Evolutionary conservation across 164 flowering plant species (phyloP).

Genomic region (Vitis amurensis): DNA sequence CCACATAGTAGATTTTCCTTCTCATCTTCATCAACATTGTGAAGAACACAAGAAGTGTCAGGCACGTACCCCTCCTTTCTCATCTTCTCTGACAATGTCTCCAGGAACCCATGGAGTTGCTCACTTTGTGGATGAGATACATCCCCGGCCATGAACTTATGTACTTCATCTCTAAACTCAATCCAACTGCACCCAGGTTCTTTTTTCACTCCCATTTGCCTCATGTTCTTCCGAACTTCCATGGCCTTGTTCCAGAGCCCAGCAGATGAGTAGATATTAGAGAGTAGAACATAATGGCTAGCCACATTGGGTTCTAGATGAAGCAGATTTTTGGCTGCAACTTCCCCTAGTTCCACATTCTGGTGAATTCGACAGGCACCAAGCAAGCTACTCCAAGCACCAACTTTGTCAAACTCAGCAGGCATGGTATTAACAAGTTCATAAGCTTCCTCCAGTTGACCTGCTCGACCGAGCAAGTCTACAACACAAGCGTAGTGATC

Average conservation of each 20-base stretch:
- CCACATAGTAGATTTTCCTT: conserved; percentile 76
- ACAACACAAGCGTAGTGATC: conserved; percentile 82
- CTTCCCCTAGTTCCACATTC: conserved; percentile 66
- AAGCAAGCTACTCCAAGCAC: conserved; percentile 82
- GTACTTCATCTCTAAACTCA: conserved; percentile 58
- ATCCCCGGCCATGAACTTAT: conserved; percentile 76
- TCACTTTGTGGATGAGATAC: conserved; percentile 57
- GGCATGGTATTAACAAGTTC: conserved; percentile 56
- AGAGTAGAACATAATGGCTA: conserved; percentile 76
- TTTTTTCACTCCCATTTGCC: conserved; percentile 64
- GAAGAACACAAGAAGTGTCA: conserved; percentile 85
- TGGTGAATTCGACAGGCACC: conserved; percentile 76
- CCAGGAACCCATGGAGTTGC: conserved; percentile 49
- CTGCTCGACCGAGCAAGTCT: conserved; percentile 88
- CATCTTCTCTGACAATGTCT: conserved; percentile 50
- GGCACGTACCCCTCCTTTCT: conserved; percentile 74
- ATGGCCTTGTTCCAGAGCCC: conserved; percentile 73
- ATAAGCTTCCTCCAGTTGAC: conserved; percentile 63
- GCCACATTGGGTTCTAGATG: conserved; percentile 66
- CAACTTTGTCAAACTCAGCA: conserved; percentile 31
- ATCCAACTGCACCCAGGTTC: conserved; percentile 94
- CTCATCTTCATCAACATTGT: conserved; percentile 70
- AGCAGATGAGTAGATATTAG: conserved; percentile 76
- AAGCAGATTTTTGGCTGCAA: conserved; percentile 58
- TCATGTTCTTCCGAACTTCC: conserved; percentile 64